Evolutionary conservation across 2,329 filamentous ascomycete species (phyloP).

Genomic region (Diaporthe longicolla): DNA sequence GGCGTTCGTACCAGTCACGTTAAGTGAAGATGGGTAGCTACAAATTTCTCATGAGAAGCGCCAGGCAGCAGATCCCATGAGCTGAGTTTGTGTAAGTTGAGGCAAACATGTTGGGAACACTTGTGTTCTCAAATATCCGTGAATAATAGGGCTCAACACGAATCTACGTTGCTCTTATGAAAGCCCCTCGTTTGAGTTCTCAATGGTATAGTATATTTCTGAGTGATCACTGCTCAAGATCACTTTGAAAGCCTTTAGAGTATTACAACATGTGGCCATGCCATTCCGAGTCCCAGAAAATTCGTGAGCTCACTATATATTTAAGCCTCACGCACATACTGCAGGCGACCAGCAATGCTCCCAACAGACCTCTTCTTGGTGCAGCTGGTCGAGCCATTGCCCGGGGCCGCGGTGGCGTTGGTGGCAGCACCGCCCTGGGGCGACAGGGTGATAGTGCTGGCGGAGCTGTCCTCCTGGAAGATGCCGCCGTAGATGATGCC

Average conservation of each 20-base stretch:
- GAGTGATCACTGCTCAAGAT: not conserved
- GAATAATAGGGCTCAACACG: not conserved
- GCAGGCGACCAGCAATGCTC: slow-evolving; percentile 10
- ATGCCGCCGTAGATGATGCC: slow-evolving; percentile 67
- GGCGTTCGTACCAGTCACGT: no score
- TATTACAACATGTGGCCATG: not conserved
- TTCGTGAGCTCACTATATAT: no score
- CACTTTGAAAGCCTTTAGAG: not conserved
- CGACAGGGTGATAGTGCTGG: slow-evolving; percentile 55
- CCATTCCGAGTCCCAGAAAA: not conserved
- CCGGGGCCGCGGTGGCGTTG: not conserved
- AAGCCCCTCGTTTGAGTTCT: not conserved
- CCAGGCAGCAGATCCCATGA: no score
- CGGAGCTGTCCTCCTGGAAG: slow-evolving; percentile 65
- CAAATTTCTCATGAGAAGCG: no score
- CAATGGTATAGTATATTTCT: slow-evolving; percentile 7
- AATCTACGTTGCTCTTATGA: not conserved
- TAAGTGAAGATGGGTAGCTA: no score
- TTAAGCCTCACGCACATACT: slow-evolving; percentile 7
- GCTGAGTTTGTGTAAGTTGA: no score
- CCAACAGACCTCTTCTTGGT: slow-evolving; percentile 28
- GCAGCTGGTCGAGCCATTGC: not conserved
- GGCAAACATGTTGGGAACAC: not conserved
- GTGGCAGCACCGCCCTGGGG: slow-evolving; percentile 27
- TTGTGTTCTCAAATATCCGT: not conserved